Evolutionary conservation across 129 eudicot genomes (phyloP), one percentile per base, ranked within the genome.

Genomic region (Helianthus tuberosus): DNA sequence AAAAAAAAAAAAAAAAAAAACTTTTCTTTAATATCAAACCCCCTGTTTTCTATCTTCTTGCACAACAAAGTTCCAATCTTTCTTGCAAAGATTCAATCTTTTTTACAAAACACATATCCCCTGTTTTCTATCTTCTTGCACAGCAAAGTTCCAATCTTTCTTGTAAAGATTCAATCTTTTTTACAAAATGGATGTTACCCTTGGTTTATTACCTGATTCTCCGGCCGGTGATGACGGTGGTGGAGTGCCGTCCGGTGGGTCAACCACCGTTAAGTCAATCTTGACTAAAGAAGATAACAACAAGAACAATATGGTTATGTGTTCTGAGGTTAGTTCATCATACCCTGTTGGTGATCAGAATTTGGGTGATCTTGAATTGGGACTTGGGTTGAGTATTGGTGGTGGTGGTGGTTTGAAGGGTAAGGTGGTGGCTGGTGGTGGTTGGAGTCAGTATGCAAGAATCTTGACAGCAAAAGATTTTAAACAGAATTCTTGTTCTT

Each of bases 401-500:
- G 81, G 68, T 49, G 79, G 32, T 27, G 32, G 32, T 27, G 32
- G 32, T 27, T 27, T 27, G 32, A 27, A 27, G 32, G 2, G 2
- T 27, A 27, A 27, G 32, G 32, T 27, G 32, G 32, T 27, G 32
- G 32, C 90, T 73, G 96, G 96, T 66, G 81, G 32, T 27, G 51
- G 89, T 87, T 83, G 89, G 88, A 77, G 78, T 73, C 88, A 83
- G 20, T 86, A 85, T 79, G 91, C 96, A 3, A 94, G 91, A 84
- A 88, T 94, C 69, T 83, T 94, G 89, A 94, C 98, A 1, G 93
- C 97, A 15, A 86, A 88, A 73, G 98, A 93, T 83, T 88, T 92
- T 49, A 80, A 79, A 60, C 67, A 69, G 38, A 64, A 58, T 50
- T 82, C 82, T 59, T 80, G 84, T 36, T 84, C 88, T 38, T 86